Percentiles rank a stretch among this genome's conserved stretches.
These are phyloP conservation scores for Cryptococcus amylolentus DNA, from an alignment of 1,284 basidiomycete species.

Conservation along the genomic window DNA sequence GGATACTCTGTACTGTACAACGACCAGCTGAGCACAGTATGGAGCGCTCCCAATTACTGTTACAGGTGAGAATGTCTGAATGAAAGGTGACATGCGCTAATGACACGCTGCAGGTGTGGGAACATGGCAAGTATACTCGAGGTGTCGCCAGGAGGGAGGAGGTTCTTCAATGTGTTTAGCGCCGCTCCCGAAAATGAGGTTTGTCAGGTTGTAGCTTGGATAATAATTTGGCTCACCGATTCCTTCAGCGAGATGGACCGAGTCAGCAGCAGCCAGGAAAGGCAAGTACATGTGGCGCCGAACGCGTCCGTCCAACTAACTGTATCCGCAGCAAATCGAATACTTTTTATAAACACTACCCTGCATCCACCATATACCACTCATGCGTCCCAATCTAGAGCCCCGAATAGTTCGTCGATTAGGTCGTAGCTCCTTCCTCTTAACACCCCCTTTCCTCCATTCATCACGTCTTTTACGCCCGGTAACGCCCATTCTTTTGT, in stretches of 20 bases:
- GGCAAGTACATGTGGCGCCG: conserved; percentile 13
- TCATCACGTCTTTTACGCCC: conserved; percentile 33
- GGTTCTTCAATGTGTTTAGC: conserved; percentile 96
- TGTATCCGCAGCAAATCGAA: conserved; percentile 35
- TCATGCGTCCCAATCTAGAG: conserved; percentile 32
- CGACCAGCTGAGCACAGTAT: conserved; percentile 92
- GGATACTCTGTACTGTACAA: conserved; percentile 94
- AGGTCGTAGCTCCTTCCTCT: conserved; percentile 34
- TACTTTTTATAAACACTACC: conserved; percentile 39
- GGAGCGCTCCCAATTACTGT: conserved; percentile 98
- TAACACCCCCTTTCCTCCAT: conserved; percentile 32
- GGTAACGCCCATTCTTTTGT: conserved; percentile 38
- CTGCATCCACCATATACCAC: conserved; percentile 8
- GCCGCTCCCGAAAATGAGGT: conserved; percentile 92
- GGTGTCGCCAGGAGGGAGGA: conserved; percentile 81
- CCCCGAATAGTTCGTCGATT: conserved; percentile 37
- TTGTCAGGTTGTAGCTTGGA: conserved; percentile 4
- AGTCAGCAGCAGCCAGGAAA: conserved; percentile 44
- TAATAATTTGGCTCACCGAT: conserved; percentile 1
- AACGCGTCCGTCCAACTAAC: neutral
- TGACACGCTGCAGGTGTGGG: conserved; percentile 73
- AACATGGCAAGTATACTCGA: conserved; percentile 96
- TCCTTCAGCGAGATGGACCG: conserved; percentile 43
- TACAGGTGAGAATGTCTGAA: conserved; percentile 43
- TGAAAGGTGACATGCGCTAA: neutral